These are phyloP conservation scores for Phytophthora colocasiae DNA, from an alignment of 352 stramenopile species.

Conservation along the genomic window DNA sequence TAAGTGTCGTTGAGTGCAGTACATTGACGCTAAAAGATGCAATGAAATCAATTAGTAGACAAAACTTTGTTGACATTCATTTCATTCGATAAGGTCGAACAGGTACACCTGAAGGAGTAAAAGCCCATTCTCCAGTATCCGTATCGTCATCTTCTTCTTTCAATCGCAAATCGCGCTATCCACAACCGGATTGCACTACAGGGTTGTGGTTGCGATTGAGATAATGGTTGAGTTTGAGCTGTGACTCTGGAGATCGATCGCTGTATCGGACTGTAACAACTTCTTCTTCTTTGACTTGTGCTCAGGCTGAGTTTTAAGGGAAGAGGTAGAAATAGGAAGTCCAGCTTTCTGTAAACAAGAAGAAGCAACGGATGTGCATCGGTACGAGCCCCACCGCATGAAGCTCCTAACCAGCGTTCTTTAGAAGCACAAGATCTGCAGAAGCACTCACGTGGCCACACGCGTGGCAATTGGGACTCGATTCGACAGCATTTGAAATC, in stretches of 20 bases:
- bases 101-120: constrained; percentile 36
- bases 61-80: constrained; percentile 11
- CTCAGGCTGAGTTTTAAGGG: constrained; percentile 6
- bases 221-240: constrained; percentile 12
- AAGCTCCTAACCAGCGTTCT: constrained; percentile 46
- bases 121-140: constrained; percentile 45
- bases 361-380: constrained; percentile 50
- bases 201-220: constrained; percentile 14
- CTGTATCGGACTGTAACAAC: constrained; percentile 33
- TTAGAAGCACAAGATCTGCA: constrained; percentile 46
- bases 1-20: constrained; percentile 9
- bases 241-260: constrained; percentile 7
- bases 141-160: constrained; percentile 35
- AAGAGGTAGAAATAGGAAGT: constrained; percentile 22
- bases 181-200: constrained; percentile 33
- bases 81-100: constrained; percentile 37
- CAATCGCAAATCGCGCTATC: constrained; percentile 31
- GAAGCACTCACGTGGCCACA: constrained; percentile 50
- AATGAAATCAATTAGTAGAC: constrained; percentile 4
- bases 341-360: constrained; percentile 40
- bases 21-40: background rate
- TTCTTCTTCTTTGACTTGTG: constrained; percentile 22
- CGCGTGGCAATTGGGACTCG: constrained; percentile 51
- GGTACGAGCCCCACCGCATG: constrained; percentile 46
- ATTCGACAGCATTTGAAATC: constrained; percentile 51